Evolutionary conservation across 805 yeast genomes (phyloP), one percentile per base, ranked within the genome.

Genomic region (Metschnikowia bowlesiae): DNA sequence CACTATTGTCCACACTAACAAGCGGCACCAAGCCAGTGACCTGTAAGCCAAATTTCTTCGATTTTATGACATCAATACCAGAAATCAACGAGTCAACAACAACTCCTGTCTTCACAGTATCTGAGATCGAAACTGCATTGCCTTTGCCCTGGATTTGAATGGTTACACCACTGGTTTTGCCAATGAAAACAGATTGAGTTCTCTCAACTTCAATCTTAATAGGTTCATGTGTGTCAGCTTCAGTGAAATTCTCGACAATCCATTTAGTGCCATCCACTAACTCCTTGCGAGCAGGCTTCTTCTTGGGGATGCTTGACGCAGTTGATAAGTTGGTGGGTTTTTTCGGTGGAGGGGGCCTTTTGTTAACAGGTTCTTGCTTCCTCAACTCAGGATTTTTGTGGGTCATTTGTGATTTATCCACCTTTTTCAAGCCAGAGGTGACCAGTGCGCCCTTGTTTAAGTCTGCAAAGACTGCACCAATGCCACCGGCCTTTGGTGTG

Each of bases 371-470:
- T 2, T 80, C 76, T 2, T 83, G 76, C 9, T 73, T 78, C 61
- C 96, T 85, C 59, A 91, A 74, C 43, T 75, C 83, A 2, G 97
- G 96, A 67, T 90, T 89, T 70, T 89, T 90, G 69, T 89, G 96
- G 22, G 97, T 89, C 90, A 88, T 89, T 69, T 90, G 88, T 8
- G 95, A 85, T 72, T 83, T 89, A 59, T 91, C 97, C 37, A 92
- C 97, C 66, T 92, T 92, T 66, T 86, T 89, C 58, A 94, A 80
- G 11, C 90, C 88, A 34, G 90, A 75, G 1, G 98, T 91, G 61
- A 94, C 85, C 42, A 70, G 73, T 57, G 84, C 87, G 53, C 99
- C 99, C 71, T 85, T 79, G 71, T 85, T 90, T 57, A 94, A 75
- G 57, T 87, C 95, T n/a, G 88, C 84, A 67, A 94, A 94, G 11